phyloP scores from a whole-genome alignment of 192 early-diverging fungal genomes.

The Funneliformis geosporum region DNA sequence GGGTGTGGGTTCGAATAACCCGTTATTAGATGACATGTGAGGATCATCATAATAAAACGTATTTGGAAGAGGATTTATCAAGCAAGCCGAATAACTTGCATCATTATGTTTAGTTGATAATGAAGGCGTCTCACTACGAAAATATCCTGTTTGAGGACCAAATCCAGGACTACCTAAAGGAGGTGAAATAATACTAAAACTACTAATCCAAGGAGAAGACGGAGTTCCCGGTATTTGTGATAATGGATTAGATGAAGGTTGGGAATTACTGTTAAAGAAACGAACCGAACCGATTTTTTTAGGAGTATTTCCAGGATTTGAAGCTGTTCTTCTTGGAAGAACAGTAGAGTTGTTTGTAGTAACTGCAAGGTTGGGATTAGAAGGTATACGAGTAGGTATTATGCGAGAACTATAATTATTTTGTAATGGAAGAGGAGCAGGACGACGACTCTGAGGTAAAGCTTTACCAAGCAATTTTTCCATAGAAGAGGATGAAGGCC shows the following conservation, averaged over 20 bases:
- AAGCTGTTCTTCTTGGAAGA: slow-evolving; percentile 23
- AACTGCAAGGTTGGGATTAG: neutral
- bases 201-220: slow-evolving; percentile 13
- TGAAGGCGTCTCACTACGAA: slow-evolving; percentile 7
- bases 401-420: slow-evolving; percentile 24
- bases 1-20: slow-evolving; percentile 34
- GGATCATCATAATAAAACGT: slow-evolving; percentile 3
- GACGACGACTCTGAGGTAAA: slow-evolving; percentile 4
- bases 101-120: neutral
- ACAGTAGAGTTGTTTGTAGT: neutral
- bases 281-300: neutral
- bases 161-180: slow-evolving; percentile 15
- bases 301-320: slow-evolving; percentile 18
- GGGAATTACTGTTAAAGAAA: slow-evolving; percentile 18
- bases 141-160: neutral
- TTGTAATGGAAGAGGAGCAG: slow-evolving; percentile 26
- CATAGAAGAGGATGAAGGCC: neutral
- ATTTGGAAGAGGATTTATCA: slow-evolving; percentile 5
- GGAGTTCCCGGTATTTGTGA: slow-evolving; percentile 19
- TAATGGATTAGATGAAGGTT: neutral
- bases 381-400: neutral
- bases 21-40: neutral
- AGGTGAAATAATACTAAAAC: slow-evolving; percentile 15
- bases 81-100: slow-evolving; percentile 11
- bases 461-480: slow-evolving; percentile 22